Conservation (phyloP, 176 grass and related monocot species). For the Hordeum marinum region DNA sequence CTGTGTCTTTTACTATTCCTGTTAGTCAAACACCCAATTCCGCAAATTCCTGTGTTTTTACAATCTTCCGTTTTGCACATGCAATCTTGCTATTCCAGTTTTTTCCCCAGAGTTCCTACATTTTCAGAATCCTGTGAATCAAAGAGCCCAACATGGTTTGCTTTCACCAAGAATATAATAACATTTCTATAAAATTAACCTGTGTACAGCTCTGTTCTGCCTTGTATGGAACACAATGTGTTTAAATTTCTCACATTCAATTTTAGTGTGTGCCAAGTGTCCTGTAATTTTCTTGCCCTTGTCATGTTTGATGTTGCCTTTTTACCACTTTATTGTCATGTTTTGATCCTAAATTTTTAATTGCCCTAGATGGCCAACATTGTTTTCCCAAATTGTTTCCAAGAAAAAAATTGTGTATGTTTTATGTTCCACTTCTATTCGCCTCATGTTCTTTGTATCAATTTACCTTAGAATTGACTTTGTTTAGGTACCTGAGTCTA, state of each 20-base stretch:
- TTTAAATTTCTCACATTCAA: neutral
- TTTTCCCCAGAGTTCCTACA: neutral
- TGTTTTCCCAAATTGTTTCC: neutral
- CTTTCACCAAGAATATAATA: constrained; percentile 9
- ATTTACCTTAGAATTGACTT: constrained; percentile 5
- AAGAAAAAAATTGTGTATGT: neutral
- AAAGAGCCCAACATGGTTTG: neutral
- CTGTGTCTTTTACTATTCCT: neutral
- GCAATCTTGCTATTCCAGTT: neutral
- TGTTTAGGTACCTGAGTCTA: constrained; percentile 14
- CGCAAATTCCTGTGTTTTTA: neutral
- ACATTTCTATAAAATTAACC: neutral
- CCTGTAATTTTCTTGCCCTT: neutral
- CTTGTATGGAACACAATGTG: neutral
- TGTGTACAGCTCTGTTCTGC: neutral
- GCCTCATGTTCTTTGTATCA: neutral
- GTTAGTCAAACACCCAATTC: neutral
- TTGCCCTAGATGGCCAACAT: neutral
- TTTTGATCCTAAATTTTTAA: constrained; percentile 2
- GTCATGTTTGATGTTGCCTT: neutral
- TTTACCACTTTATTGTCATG: neutral
- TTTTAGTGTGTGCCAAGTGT: neutral
- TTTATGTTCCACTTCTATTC: neutral
- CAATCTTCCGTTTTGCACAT: neutral
- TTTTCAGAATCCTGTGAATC: neutral